Percentiles rank a stretch among this genome's conserved stretches.
phyloP scores from a whole-genome alignment of 305 asterid genomes.

The Fraxinus greggii region DNA sequence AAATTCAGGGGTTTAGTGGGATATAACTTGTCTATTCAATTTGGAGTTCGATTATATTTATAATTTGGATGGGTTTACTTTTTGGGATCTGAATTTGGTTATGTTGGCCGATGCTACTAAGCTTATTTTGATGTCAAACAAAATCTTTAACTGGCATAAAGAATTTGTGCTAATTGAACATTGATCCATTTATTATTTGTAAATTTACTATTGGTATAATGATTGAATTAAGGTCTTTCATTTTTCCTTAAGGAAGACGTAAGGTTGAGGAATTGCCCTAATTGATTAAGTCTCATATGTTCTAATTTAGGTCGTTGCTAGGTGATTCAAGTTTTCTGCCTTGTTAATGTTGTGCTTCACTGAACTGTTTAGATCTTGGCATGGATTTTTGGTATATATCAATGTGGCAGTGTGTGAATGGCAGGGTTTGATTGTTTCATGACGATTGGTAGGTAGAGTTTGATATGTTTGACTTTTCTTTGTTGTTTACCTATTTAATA shows the following conservation, averaged over 20 bases:
- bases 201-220: background rate
- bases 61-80: conserved; percentile 1
- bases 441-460: background rate
- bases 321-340: background rate
- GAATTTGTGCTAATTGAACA: conserved; percentile 9
- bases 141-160: background rate
- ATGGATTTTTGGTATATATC: background rate
- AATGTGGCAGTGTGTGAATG: background rate
- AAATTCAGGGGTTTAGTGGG: conserved; percentile 16
- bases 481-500: background rate
- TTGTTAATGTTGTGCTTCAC: background rate
- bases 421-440: background rate
- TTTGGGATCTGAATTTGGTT: conserved; percentile 22
- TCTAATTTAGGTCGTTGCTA: background rate
- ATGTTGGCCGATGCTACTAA: background rate
- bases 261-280: background rate
- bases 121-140: background rate
- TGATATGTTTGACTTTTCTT: background rate
- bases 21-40: background rate
- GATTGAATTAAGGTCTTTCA: background rate
- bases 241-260: background rate
- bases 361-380: background rate
- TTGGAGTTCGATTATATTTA: conserved; percentile 13
- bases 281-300: background rate
- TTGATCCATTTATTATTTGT: background rate